Percentiles rank a stretch among this genome's conserved stretches.
Conservation (phyloP, 768 basidiomycete genomes). For the Lactarius indigo region DNA sequence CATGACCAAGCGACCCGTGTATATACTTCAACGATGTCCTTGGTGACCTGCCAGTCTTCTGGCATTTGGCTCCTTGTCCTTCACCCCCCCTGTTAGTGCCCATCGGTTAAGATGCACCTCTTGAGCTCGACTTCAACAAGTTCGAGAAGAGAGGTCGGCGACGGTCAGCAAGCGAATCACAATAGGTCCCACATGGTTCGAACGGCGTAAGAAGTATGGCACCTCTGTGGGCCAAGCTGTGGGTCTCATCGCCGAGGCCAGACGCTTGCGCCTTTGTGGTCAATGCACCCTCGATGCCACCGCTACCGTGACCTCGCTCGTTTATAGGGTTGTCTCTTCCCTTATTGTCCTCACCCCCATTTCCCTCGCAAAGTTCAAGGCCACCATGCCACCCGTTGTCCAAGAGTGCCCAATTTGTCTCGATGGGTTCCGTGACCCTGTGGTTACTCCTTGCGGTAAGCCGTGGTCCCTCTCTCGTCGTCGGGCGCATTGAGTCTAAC, state of each 20-base stretch:
- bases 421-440: conserved; percentile 10
- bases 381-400: background rate
- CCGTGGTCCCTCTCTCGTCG: background rate
- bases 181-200: no score
- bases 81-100: no score
- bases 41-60: no score
- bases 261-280: conserved; percentile 5
- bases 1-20: no score
- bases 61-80: no score
- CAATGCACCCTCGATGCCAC: background rate
- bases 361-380: background rate
- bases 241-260: background rate
- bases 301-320: background rate
- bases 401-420: conserved; percentile 21
- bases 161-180: no score
- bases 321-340: background rate
- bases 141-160: no score
- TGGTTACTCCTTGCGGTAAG: conserved; percentile 21
- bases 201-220: no score
- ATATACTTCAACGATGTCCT: no score
- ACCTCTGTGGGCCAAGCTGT: no score
- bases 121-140: no score
- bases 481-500: background rate
- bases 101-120: no score
- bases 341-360: background rate